These are phyloP conservation scores for Candida peoriensis DNA, from an alignment of 805 yeast genomes.

Conservation along the genomic window DNA sequence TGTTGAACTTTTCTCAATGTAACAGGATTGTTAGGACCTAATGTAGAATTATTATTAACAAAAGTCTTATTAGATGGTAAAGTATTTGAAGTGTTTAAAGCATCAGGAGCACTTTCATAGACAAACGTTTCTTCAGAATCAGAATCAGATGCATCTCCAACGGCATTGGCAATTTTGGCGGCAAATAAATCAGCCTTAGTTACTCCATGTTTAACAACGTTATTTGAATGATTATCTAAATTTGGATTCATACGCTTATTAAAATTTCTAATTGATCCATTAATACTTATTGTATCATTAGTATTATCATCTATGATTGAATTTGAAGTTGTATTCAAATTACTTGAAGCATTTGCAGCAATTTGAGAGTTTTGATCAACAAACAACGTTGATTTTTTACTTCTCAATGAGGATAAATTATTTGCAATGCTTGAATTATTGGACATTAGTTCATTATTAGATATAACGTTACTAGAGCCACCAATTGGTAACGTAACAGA, in stretches of 20 bases:
- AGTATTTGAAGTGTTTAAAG: slow-evolving; percentile 14
- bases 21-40: slow-evolving; percentile 11
- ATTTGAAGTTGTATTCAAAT: slow-evolving; percentile 8
- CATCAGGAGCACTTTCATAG: slow-evolving; percentile 52
- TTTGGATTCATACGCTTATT: slow-evolving; percentile 17
- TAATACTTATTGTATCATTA: slow-evolving; percentile 19
- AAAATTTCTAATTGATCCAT: slow-evolving; percentile 22
- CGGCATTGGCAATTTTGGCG: slow-evolving; percentile 90
- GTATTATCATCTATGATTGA: slow-evolving; percentile 9
- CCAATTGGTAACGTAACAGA: slow-evolving; percentile 24
- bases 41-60: slow-evolving; percentile 2
- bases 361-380: slow-evolving; percentile 14
- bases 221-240: slow-evolving; percentile 8
- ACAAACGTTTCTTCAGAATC: slow-evolving; percentile 95
- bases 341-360: slow-evolving; percentile 6
- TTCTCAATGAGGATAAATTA: slow-evolving; percentile 26
- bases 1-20: slow-evolving; percentile 20
- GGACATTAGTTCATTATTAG: slow-evolving; percentile 14
- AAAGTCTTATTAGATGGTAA: slow-evolving; percentile 15
- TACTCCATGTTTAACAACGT: slow-evolving; percentile 28
- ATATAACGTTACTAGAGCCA: slow-evolving; percentile 5
- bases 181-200: slow-evolving; percentile 92
- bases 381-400: slow-evolving; percentile 32
- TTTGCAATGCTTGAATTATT: slow-evolving; percentile 24
- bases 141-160: slow-evolving; percentile 79